phyloP scores from a whole-genome alignment of 345 rosid genomes.

The Linum usitatissimum region DNA sequence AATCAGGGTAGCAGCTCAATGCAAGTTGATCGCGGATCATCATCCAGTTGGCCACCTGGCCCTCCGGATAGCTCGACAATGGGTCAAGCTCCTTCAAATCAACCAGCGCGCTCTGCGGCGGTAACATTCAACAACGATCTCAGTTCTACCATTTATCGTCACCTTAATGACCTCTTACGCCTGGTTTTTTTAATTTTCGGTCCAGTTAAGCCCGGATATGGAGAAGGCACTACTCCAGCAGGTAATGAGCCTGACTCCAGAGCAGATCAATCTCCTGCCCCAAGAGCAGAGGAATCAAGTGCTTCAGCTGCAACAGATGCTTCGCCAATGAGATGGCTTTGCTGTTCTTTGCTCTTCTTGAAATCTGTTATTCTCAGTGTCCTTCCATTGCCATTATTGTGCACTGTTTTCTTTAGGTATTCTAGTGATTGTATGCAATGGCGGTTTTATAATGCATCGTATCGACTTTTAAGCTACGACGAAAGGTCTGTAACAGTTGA shows the following conservation, averaged over 20 bases:
- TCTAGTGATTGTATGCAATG: too few relatives aligned
- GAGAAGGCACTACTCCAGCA: slow-evolving; percentile 95
- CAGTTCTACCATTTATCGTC: not conserved
- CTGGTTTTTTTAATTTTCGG: slow-evolving; percentile 3
- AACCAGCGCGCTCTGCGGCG: slow-evolving; percentile 49
- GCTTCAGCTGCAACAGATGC: slow-evolving; percentile 88
- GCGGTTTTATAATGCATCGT: too few relatives aligned
- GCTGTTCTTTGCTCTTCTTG: too few relatives aligned
- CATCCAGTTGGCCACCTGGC: slow-evolving; percentile 59
- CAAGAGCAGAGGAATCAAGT: slow-evolving; percentile 88
- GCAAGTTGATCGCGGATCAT: slow-evolving; percentile 56
- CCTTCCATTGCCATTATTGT: too few relatives aligned
- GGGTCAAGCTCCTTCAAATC: slow-evolving; percentile 50
- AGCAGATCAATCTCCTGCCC: slow-evolving; percentile 78
- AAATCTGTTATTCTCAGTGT: too few relatives aligned
- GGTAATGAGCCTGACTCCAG: slow-evolving; percentile 96
- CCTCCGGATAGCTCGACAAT: slow-evolving; percentile 44
- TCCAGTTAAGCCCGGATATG: slow-evolving; percentile 86
- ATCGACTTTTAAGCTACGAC: too few relatives aligned
- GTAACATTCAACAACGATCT: slow-evolving; percentile 22
- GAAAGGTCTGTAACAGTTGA: too few relatives aligned
- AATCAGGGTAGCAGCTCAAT: slow-evolving; percentile 42
- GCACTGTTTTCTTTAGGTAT: too few relatives aligned
- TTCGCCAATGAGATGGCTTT: slow-evolving; percentile 46
- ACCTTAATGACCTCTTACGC: not conserved